A percentile compares a stretch with the other conserved stretches of the same genome.
These are phyloP conservation scores for Primulina eburnea DNA, from an alignment of 257 asterid species.

Conservation along the genomic window DNA sequence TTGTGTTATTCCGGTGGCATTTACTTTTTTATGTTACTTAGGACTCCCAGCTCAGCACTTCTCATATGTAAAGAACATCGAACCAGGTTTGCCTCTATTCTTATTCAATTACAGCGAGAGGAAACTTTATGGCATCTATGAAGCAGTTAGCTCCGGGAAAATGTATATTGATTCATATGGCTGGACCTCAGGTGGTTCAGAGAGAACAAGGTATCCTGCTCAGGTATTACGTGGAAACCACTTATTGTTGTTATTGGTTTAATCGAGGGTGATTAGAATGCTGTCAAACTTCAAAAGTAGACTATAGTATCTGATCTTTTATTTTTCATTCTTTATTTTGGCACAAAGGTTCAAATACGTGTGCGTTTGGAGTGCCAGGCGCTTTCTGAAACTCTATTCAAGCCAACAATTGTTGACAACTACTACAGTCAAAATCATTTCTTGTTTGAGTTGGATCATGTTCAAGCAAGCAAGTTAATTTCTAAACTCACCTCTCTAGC, in stretches of 20 bases:
- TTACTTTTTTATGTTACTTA: slow-evolving; percentile 30
- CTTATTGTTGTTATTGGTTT: slow-evolving; percentile 16
- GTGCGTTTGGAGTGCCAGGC: slow-evolving; percentile 53
- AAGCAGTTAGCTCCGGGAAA: slow-evolving; percentile 80
- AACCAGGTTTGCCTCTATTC: slow-evolving; percentile 77
- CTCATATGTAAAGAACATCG: slow-evolving; percentile 63
- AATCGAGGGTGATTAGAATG: slow-evolving; percentile 8
- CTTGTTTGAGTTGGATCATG: slow-evolving; percentile 85
- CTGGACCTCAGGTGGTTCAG: slow-evolving; percentile 79
- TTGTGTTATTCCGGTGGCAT: slow-evolving; percentile 17
- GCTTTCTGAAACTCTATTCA: slow-evolving; percentile 56
- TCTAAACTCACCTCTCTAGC: slow-evolving; percentile 51
- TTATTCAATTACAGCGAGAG: slow-evolving; percentile 66
- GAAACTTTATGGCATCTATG: slow-evolving; percentile 69
- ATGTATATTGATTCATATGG: slow-evolving; percentile 77
- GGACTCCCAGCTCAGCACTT: slow-evolving; percentile 73
- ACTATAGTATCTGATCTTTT: slow-evolving; percentile 8
- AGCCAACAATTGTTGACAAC: slow-evolving; percentile 68
- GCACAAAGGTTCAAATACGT: slow-evolving; percentile 67
- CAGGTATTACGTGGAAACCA: slow-evolving; percentile 50
- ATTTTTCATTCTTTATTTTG: slow-evolving; percentile 19
- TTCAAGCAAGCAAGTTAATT: slow-evolving; percentile 62
- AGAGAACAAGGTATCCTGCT: slow-evolving; percentile 68
- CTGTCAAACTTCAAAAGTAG: slow-evolving; percentile 17
- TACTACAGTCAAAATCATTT: slow-evolving; percentile 53